phyloP scores from a whole-genome alignment of 148 eudicot species.

The Agrostemma githago region DNA sequence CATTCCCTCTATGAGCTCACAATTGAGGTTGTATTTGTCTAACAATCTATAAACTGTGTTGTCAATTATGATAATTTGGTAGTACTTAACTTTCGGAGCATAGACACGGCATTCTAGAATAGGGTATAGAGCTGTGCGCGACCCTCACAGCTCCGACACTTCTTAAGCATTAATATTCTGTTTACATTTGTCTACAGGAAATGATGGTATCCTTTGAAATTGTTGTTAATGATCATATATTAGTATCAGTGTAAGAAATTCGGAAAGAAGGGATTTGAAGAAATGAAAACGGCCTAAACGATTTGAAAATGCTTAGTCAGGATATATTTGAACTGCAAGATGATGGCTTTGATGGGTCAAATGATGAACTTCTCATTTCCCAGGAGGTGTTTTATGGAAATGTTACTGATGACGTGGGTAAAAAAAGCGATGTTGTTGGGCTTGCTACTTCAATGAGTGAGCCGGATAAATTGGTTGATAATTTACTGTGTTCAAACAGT shows the following conservation, averaged over 20 bases:
- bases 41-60: background rate
- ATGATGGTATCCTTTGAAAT: background rate
- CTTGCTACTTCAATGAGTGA: constrained; percentile 29
- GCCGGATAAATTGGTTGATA: constrained; percentile 29
- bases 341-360: constrained; percentile 67
- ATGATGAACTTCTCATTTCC: constrained; percentile 50
- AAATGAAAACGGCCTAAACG: constrained; percentile 11
- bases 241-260: background rate
- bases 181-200: too few relatives aligned
- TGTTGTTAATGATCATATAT: background rate
- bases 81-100: too few relatives aligned
- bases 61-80: background rate
- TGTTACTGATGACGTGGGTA: constrained; percentile 26
- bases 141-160: too few relatives aligned
- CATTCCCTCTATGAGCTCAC: background rate
- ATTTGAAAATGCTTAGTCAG: constrained; percentile 19
- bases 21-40: background rate
- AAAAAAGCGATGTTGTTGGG: constrained; percentile 34
- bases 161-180: too few relatives aligned
- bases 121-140: too few relatives aligned
- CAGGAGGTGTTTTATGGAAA: constrained; percentile 60
- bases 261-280: constrained; percentile 4
- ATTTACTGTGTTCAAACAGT: constrained; percentile 38
- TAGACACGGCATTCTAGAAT: too few relatives aligned
- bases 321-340: constrained; percentile 37